Evolutionary conservation across 495 filamentous ascomycete genomes (phyloP), one percentile per base, ranked within the genome.

Genomic region (Parathielavia appendiculata): DNA sequence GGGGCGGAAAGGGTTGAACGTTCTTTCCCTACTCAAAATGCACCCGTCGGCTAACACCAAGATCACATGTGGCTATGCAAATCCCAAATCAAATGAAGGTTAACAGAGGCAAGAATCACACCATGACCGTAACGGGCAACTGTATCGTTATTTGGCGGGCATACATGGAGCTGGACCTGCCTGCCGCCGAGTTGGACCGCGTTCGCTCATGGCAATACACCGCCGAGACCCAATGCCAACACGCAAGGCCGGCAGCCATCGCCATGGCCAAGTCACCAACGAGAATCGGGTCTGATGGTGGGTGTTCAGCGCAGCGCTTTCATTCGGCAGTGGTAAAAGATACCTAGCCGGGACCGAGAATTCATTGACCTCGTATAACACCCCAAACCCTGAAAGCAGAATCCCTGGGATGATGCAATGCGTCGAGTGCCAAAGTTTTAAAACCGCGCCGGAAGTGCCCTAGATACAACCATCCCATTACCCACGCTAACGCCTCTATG

Each of bases 381-480:
- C 68, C 66, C 66, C 62, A 59, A 70, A 68, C 60, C 67, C 65
- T 38, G 54, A 70, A 71, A 69, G 66, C 69, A 69, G 59, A 67
- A 60, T 66, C 69, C 63, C 66, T 61, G 63, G 68, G 67, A 69
- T 66, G 63, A 70, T 71, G 69, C 67, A 69, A 60, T 66, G 67
- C 60, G 57, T 65, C 54, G 67, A 63, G 66, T 68, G 67, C 56
- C 63, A 70, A 68, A 70, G 64, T 54, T 56, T 63, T 57, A 64
- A 60, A 62, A 59, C 69, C 69, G 66, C 67, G 67, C 69, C 64
- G 64, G 61, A 63, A 59, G 65, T 68, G 52, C 66, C 68, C 45
- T 62, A 68, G 60, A 69, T 65, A 68, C 62, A 67, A 58, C 63
- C 63, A 55, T 66, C 56, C 62, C 69, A 58, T 68, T 56, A 63